These are phyloP conservation scores for Odonthalia washingtoniensis DNA, from an alignment of 31 red algal genomes.

Conservation along the genomic window DNA sequence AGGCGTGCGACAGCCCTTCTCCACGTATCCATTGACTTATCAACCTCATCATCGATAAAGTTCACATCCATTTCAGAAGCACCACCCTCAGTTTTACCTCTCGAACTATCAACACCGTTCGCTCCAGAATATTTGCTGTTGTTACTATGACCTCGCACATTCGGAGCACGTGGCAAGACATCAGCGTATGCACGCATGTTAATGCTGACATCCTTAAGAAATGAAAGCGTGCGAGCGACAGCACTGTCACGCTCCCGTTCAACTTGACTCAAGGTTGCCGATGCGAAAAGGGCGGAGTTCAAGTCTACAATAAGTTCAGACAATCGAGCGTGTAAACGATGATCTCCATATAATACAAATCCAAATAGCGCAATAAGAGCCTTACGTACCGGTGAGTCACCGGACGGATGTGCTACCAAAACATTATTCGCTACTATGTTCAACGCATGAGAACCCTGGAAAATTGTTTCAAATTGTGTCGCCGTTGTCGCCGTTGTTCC, in stretches of 20 bases:
- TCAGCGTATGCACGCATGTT: conserved; percentile 34
- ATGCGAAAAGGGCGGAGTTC: background rate
- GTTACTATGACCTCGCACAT: background rate
- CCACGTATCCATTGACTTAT: conserved; percentile 37
- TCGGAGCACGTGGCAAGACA: background rate
- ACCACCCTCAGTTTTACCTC: no score
- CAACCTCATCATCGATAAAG: no score
- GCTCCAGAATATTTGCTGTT: background rate
- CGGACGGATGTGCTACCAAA: conserved; percentile 1
- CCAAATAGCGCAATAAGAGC: conserved; percentile 12
- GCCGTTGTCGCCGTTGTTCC: conserved; percentile 9
- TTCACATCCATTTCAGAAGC: no score
- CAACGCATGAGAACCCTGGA: conserved; percentile 29
- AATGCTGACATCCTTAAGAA: background rate
- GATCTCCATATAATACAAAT: conserved; percentile 45
- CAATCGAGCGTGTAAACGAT: background rate
- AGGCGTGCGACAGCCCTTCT: conserved; percentile 22
- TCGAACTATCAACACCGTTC: conserved; percentile 26
- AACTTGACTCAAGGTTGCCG: background rate
- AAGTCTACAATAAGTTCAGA: conserved; percentile 7
- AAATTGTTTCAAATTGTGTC: conserved; percentile 30
- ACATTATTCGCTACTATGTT: conserved; percentile 19
- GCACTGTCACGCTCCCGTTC: conserved; percentile 3
- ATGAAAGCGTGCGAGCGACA: background rate
- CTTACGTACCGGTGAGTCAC: conserved; percentile 11